A percentile compares a stretch with the other conserved stretches of the same genome.
Conservation (phyloP, 2,329 filamentous ascomycete genomes). For the Ophiostoma sp. region DNA sequence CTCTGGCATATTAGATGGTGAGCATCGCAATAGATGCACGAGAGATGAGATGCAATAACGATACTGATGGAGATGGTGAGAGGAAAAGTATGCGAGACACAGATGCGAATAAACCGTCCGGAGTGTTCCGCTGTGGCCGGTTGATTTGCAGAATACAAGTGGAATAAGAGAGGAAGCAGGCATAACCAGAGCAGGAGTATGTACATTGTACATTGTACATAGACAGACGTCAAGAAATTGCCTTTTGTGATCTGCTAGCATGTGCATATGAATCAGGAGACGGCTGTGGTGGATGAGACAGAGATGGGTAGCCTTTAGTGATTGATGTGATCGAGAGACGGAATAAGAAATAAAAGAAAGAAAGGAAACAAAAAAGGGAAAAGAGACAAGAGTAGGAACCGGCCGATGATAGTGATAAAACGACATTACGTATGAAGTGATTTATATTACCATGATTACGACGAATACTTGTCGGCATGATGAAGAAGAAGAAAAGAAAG, state of each 20-base stretch:
- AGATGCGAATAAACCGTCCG: not conserved
- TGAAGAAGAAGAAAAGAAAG: constrained; percentile 8
- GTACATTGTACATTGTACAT: no score
- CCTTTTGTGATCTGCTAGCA: constrained; percentile 18
- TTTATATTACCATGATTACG: no score
- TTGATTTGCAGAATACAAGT: constrained; percentile 1
- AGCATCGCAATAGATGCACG: not conserved
- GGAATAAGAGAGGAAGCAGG: not conserved
- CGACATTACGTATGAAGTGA: no score
- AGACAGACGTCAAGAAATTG: not conserved
- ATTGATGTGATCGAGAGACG: not conserved
- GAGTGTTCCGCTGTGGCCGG: not conserved
- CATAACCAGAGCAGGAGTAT: no score
- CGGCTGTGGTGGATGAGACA: not conserved
- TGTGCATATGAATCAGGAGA: constrained; percentile 19
- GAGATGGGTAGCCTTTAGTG: not conserved
- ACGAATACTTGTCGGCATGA: not conserved
- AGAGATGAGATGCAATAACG: constrained; percentile 1
- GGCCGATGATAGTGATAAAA: not conserved
- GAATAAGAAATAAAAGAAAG: no score
- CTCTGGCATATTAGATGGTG: constrained; percentile 7
- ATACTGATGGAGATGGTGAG: not conserved
- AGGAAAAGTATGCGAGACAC: not conserved
- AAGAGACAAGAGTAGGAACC: not conserved
- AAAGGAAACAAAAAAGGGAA: not conserved